Base-by-base conservation (phyloP, 345 rosid species). In the Nasturtium officinale region DNA sequence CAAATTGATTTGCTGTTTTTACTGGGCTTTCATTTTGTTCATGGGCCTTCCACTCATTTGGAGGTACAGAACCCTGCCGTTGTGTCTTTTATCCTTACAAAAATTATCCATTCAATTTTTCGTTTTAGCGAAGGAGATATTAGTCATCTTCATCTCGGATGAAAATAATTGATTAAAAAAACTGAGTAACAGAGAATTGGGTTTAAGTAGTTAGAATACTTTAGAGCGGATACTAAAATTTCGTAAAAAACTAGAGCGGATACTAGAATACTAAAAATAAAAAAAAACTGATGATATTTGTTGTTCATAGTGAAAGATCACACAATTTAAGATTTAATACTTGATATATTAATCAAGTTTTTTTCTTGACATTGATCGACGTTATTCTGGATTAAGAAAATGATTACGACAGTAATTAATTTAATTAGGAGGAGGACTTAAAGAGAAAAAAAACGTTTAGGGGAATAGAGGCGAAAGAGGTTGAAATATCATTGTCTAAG, bases 401-500 rank as follows among this genome's bases (percentile, higher is more conserved):
- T 5, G 57, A 25, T 43, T 18, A 59, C 57, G 6, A 66, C 6
- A 65, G 5, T 48, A 59, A 4, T 20, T 38, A 20, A 38, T 46
- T 20, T 38, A 20, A 38, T 46, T 69, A 76, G 1, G 75, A 69
- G 35, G 71, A 55, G 12, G 60, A 46, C 74, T 87, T 89, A 3
- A 83, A 65, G 16, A 10, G 72, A 38, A 91, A 72, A 72, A 30
- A 80, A 84, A 4, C 72, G 80, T 3, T 76, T 76, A 0, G 96
- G 83, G 4, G 91, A 87, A 57, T 87, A 91, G 45, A 83, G 81
- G 56, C 97, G 82, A 74, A 86, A 87, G 81, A 91, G 80, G 37
- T 83, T 82, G 26, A 71, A 38, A 61, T n/a, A 51, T 51, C 25
- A 28, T 50, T 61, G 61, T 28, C 32, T 13, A 26, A 47, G 68